Evolutionary conservation across 2,329 filamentous ascomycete genomes (phyloP), one percentile per base, ranked within the genome.

Genomic region (Venturia oleaginea): DNA sequence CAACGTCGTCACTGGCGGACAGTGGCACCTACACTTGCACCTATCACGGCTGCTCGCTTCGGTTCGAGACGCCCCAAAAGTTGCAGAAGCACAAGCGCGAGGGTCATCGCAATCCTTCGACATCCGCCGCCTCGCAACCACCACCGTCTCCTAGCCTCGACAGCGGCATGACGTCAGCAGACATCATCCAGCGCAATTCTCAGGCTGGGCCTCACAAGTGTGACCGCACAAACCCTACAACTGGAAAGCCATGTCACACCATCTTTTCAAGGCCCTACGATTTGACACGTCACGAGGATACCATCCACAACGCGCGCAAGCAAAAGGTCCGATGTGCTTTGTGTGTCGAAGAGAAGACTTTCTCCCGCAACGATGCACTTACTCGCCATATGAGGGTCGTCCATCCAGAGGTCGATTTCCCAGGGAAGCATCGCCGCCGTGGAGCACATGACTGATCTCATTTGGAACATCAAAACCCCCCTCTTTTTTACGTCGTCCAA

Each of bases 61-160:
- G 94, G 63, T 99, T 99, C 72, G 91, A 96, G 69, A 91, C 91
- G 1, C 91, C 92, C 4, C 83, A 86, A 10, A 86, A 92, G 69
- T 82, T 99, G 3, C 92, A 97, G 74, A 94, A 94, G 77, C 94
- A 99, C 79, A 97, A 97, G 80, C 86, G 92, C 30, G 94, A 99
- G 73, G 90, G 88, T 5, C 94, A 99, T 74, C 86, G 93, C 60
- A 64, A 76, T 76, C 64, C 67, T 15, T 73, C 72, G 64, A 71
- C 70, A 37, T 67, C 62, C n/a, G 64, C 71, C 15, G 71, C n/a
- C 65, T 67, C 24, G 68, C 68, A 3, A 67, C 30, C 65, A 37
- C 48, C 64, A 54, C 61, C 55, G 13, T 67, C 67, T 32, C 67
- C 68, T 15, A 65, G 66, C 27, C 63, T 70, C 32, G 72, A 73